These are phyloP conservation scores for Ascochyta lentis DNA, from an alignment of 2,329 filamentous ascomycete species.

Conservation along the genomic window DNA sequence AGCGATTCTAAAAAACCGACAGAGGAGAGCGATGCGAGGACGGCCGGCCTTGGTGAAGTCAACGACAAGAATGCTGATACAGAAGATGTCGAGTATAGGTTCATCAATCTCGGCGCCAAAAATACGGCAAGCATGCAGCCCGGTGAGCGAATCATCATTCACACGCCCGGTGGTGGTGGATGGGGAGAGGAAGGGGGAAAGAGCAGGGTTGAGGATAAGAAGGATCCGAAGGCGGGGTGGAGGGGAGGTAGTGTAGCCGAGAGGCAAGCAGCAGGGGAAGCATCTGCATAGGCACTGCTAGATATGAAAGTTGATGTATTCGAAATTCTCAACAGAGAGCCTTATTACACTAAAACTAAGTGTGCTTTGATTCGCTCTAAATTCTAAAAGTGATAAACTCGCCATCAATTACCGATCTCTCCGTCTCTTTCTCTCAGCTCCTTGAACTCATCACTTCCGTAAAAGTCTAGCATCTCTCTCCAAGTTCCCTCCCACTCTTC, in stretches of 20 bases:
- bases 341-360: too few relatives aligned
- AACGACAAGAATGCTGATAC: conserved; percentile 2
- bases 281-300: conserved; percentile 34
- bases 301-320: too few relatives aligned
- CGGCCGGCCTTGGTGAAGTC: conserved; percentile 48
- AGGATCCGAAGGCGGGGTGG: conserved; percentile 68
- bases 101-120: conserved; percentile 78
- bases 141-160: conserved; percentile 78
- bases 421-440: conserved; percentile 22
- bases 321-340: too few relatives aligned
- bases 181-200: conserved; percentile 71
- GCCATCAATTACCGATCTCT: background rate
- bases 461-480: conserved; percentile 37
- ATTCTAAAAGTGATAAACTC: too few relatives aligned
- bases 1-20: conserved; percentile 32
- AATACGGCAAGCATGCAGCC: conserved; percentile 78
- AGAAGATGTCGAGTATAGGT: conserved; percentile 62
- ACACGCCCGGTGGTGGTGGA: conserved; percentile 79
- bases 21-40: conserved; percentile 42
- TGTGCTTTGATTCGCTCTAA: too few relatives aligned
- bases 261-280: conserved; percentile 61
- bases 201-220: conserved; percentile 56
- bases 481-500: conserved; percentile 35
- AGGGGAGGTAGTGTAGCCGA: conserved; percentile 65
- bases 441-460: conserved; percentile 29